Evolutionary conservation across 1,139 yeast genomes (phyloP).

Genomic region (Scheffersomyces parashehatae): DNA sequence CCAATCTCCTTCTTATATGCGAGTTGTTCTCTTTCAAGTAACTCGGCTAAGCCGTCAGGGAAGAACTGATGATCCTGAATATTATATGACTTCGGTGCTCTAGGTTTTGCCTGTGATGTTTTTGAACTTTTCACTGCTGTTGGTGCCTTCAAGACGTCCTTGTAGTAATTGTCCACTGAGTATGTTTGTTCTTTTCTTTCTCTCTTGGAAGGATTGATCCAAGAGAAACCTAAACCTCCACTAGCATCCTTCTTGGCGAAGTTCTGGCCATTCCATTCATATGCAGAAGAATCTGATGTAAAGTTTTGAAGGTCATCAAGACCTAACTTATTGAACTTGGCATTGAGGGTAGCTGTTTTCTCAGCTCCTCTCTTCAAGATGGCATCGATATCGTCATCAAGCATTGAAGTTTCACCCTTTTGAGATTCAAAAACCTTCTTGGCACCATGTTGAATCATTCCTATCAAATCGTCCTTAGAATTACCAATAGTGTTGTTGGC

Average conservation of each 20-base stretch:
- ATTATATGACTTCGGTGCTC: constrained; percentile 71
- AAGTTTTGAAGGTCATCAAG: constrained; percentile 91
- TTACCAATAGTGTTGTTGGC: constrained; percentile 49
- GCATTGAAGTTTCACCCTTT: constrained; percentile 32
- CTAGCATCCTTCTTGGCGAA: constrained; percentile 61
- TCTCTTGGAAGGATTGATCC: constrained; percentile 90
- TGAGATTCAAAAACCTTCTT: constrained; percentile 71
- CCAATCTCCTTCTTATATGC: constrained; percentile 73
- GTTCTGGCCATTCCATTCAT: constrained; percentile 97
- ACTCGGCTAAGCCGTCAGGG: constrained; percentile 60
- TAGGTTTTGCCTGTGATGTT: constrained; percentile 44
- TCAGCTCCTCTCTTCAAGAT: constrained; percentile 77
- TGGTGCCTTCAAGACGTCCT: constrained; percentile 61
- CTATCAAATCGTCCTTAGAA: constrained; percentile 80
- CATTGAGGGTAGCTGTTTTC: constrained; percentile 64
- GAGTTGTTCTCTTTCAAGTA: constrained; percentile 78
- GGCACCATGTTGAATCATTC: constrained; percentile 98
- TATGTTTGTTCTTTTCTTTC: constrained; percentile 89
- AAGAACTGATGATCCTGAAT: constrained; percentile 90
- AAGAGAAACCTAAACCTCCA: constrained; percentile 48
- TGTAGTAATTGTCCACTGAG: constrained; percentile 84
- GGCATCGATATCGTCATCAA: constrained; percentile 77
- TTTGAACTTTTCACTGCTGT: constrained; percentile 16
- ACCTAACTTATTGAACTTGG: constrained; percentile 81
- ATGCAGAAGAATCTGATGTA: constrained; percentile 83